phyloP scores from a whole-genome alignment of 106 monocot species.

The Gastrodia elata region DNA sequence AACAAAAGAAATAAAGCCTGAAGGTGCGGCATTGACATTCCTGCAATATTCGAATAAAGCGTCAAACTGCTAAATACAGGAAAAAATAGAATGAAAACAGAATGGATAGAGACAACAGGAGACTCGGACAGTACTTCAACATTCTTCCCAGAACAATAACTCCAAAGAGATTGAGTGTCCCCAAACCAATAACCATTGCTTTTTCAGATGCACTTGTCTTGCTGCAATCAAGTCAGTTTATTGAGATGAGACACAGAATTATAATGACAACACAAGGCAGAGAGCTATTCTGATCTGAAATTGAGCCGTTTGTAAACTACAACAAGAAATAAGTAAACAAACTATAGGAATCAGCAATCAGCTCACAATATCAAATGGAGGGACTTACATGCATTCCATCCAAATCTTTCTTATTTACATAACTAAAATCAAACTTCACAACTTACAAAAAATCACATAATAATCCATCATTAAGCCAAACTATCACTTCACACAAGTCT shows the following conservation, averaged over 20 bases:
- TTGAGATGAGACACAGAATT: not conserved
- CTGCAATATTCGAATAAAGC: slow-evolving; percentile 29
- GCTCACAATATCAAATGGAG: no score
- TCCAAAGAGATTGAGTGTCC: slow-evolving; percentile 91
- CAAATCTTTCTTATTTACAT: no score
- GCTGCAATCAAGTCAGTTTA: slow-evolving; percentile 30
- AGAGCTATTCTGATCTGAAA: not conserved
- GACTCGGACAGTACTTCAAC: slow-evolving; percentile 43
- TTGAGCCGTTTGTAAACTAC: not conserved
- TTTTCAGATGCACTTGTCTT: slow-evolving; percentile 63
- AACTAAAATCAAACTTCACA: no score
- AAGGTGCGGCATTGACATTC: slow-evolving; percentile 35
- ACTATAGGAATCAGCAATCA: not conserved
- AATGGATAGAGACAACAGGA: not conserved
- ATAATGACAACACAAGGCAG: not conserved
- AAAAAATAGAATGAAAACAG: slow-evolving; percentile 7
- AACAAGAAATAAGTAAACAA: not conserved
- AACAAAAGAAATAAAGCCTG: slow-evolving; percentile 83
- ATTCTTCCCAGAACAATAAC: slow-evolving; percentile 71
- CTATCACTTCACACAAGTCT: no score
- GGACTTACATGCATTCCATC: no score
- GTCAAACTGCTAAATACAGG: not conserved
- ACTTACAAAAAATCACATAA: no score
- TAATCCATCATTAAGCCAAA: no score
- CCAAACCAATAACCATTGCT: slow-evolving; percentile 86